Evolutionary conservation across 192 early-diverging fungal genomes (phyloP), one percentile per base, ranked within the genome.

Genomic region (Coemansia sp.): DNA sequence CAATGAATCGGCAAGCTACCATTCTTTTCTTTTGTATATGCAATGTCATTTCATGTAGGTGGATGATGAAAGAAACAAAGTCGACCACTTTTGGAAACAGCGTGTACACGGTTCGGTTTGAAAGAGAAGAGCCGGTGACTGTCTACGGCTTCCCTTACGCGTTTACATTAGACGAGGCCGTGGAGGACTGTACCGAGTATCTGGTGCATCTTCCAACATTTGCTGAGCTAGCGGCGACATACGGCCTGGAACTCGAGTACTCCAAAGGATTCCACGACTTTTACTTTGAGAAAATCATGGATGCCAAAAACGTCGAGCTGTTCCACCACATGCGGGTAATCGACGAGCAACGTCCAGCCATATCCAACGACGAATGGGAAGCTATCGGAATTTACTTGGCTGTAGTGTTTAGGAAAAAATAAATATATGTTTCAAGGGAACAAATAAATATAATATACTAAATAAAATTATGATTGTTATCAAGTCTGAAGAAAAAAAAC

Each of bases 141-240:
- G 64, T 74, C 4, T 98, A 92, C 75, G 96, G 95, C 5, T 86
- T 89, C 69, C 90, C 92, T 36, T 98, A 98, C 71, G 85, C 85
- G 84, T 99, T 99, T 78, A 88, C 94, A 62, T 86, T 98, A 15
- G 90, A 89, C 37, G 96, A 99, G 78, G 98, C 98, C 0, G 94
- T 99, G 6, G 93, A 98, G 68, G 90, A 95, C 71, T 97, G 96
- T 82, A 95, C 96, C 3, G 96, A 98, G 78, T 97, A 95, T 75
- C 81, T 98, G 48, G 89, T 98, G 0, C 91, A 96, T 53, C 92
- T 95, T 74, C 89, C 90, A 5, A 90, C 90, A 0, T 89, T 99
- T 55, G 79, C 89, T 62, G 76, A 75, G 90, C 67, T 98, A 33
- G 97, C 97, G 17, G 64, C 36, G 17, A 92, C 97, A 69, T 92